phyloP scores from a whole-genome alignment of 2,329 filamentous ascomycete genomes.

The Sporothrix humicola region DNA sequence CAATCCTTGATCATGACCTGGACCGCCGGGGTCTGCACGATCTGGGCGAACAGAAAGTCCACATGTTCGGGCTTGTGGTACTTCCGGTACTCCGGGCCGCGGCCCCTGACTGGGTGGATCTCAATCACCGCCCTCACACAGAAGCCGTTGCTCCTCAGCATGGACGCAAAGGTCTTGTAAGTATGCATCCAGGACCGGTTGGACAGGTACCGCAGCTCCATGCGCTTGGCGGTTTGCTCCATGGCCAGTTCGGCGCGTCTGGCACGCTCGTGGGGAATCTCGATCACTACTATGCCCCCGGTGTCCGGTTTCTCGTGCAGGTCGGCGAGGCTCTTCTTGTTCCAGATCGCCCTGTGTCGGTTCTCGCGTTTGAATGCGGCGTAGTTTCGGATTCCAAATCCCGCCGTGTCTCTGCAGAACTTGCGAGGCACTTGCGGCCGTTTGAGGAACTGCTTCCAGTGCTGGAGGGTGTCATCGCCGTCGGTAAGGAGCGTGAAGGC shows the following conservation, averaged over 20 bases:
- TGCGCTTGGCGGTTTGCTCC: constrained; percentile 40
- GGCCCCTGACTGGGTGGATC: constrained; percentile 42
- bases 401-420: no score
- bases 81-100: constrained; percentile 39
- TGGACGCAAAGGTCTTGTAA: constrained; percentile 40
- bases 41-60: constrained; percentile 43
- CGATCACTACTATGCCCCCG: constrained; percentile 43
- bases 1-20: not conserved
- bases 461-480: constrained; percentile 40
- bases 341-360: no score
- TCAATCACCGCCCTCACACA: constrained; percentile 40
- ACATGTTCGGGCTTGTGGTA: constrained; percentile 41
- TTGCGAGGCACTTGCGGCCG: constrained; percentile 31
- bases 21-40: constrained; percentile 37
- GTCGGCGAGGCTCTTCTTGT: not conserved
- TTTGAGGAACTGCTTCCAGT: constrained; percentile 41
- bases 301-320: not conserved
- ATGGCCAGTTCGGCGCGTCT: constrained; percentile 41
- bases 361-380: no score
- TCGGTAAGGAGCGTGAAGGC: constrained; percentile 45
- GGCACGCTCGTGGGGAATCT: constrained; percentile 46
- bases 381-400: no score
- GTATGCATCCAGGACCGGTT: constrained; percentile 43
- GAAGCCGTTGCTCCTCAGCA: constrained; percentile 43
- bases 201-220: constrained; percentile 42